Base-by-base conservation (phyloP, 768 basidiomycete genomes). In the Boletellus ananas region DNA sequence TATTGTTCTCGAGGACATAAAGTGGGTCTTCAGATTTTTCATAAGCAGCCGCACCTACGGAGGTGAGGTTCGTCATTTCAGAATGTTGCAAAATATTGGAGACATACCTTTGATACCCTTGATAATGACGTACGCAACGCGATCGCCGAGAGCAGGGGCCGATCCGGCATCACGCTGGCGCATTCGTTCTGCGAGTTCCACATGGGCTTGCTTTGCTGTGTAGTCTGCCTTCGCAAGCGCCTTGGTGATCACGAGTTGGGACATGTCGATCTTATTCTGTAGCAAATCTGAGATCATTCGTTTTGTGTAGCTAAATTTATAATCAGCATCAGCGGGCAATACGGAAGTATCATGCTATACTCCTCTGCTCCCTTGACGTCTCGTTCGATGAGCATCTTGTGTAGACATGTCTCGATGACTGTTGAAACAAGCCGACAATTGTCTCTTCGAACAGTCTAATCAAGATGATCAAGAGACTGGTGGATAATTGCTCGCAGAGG, bases 21-120 rank as follows among this genome's bases (percentile, higher is more conserved):
- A 99, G 77, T 0, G 96, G 96, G 59, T 98, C 96, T 65, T 99
- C 96, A 0, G 95, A 97, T 68, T 98, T 98, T 65, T 98, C 95
- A 58, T 96, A 99, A 14, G 95, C 96, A 14, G 94, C 93, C 12
- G 96, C 95, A 59, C 92, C 90, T 91, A n/a, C 1, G 13, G 25
- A 34, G 27, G 44, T 12, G 29, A 39, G 16, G 9, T 3, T 2
- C 12, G 25, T 55, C 13, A 50, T 34, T 25, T 25, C 38, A 33
- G 18, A 16, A n/a, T n/a, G 42, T 29, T 8, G 23, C 7, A 33
- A 36, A 29, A 6, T 21, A 31, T 17, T n/a, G 2, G 17, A n/a
- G 29, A 50, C 62, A 13, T 51, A 87, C 90, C 92, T 75, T 95
- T 97, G 53, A 89, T 87, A 5, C 91, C 92, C 68, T 99, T 98